A percentile compares a stretch with the other conserved stretches of the same genome.
phyloP scores from a whole-genome alignment of 352 stramenopile genomes.

The Discostella stelligera region DNA sequence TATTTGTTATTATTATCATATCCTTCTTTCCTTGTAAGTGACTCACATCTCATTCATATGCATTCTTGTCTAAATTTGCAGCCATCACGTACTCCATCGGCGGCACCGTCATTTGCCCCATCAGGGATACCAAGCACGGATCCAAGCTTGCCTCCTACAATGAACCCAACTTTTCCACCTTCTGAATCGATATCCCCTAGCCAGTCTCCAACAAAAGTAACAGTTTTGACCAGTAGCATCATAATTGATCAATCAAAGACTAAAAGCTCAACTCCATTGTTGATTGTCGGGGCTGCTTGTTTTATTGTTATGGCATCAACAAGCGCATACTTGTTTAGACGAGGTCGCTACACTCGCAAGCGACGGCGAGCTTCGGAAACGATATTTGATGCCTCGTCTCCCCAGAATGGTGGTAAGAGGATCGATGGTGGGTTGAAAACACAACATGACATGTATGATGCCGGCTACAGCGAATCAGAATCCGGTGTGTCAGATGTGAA shows the following conservation, averaged over 20 bases:
- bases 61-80: constrained; percentile 1
- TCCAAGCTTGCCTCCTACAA: constrained; percentile 4
- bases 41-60: neutral
- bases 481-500: neutral
- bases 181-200: constrained; percentile 15
- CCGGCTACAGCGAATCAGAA: constrained; percentile 13
- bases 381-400: constrained; percentile 14
- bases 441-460: neutral
- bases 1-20: too few relatives aligned
- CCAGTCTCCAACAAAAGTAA: neutral
- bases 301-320: constrained; percentile 32
- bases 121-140: neutral
- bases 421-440: neutral
- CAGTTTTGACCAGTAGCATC: constrained; percentile 14
- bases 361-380: neutral
- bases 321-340: constrained; percentile 25
- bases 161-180: neutral
- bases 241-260: constrained; percentile 20
- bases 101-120: neutral
- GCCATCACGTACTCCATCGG: constrained; percentile 12
- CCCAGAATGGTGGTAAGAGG: constrained; percentile 9
- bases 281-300: constrained; percentile 28
- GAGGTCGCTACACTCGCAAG: neutral
- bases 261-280: constrained; percentile 18
- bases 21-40: too few relatives aligned